Evolutionary conservation across 1,284 basidiomycete species (phyloP).

Genomic region (Polyporus tsugae): DNA sequence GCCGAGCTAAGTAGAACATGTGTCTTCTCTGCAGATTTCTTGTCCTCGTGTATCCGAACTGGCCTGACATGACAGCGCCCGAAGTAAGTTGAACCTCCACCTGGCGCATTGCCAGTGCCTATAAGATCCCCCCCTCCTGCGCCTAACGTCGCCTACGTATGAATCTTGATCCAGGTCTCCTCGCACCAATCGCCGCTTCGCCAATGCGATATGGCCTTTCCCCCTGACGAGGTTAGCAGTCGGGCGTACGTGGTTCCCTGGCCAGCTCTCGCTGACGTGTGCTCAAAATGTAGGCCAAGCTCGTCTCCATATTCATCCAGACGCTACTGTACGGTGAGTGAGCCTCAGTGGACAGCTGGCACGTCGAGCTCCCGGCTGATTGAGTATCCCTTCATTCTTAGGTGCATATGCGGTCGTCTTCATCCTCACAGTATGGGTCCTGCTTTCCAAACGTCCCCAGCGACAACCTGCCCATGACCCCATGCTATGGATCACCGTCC

Average conservation of each 20-base stretch:
- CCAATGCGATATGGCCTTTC: conserved; percentile 18
- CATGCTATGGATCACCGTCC: conserved; percentile 20
- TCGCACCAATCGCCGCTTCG: background rate
- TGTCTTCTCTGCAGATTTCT: conserved; percentile 1
- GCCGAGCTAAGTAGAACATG: background rate
- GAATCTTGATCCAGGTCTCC: conserved; percentile 1
- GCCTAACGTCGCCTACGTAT: conserved; percentile 2
- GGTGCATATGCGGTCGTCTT: conserved; percentile 23
- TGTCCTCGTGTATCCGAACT: background rate
- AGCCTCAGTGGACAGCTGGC: background rate
- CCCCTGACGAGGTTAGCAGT: conserved; percentile 17
- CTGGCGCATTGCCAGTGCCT: background rate
- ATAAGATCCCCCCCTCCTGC: conserved; percentile 3
- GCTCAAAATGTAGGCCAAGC: conserved; percentile 16
- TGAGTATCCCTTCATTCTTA: background rate
- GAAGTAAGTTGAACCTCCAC: background rate
- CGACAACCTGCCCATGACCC: conserved; percentile 13
- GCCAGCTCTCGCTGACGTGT: background rate
- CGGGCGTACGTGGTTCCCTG: background rate
- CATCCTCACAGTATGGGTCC: conserved; percentile 24
- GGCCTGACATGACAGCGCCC: background rate
- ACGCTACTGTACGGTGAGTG: conserved; percentile 21
- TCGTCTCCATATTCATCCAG: conserved; percentile 26
- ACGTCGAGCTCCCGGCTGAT: background rate
- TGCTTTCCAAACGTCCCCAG: conserved; percentile 13